A percentile compares a stretch with the other conserved stretches of the same genome.
Conservation (phyloP, 495 filamentous ascomycete genomes). For the Trypethelium eluteriae region DNA sequence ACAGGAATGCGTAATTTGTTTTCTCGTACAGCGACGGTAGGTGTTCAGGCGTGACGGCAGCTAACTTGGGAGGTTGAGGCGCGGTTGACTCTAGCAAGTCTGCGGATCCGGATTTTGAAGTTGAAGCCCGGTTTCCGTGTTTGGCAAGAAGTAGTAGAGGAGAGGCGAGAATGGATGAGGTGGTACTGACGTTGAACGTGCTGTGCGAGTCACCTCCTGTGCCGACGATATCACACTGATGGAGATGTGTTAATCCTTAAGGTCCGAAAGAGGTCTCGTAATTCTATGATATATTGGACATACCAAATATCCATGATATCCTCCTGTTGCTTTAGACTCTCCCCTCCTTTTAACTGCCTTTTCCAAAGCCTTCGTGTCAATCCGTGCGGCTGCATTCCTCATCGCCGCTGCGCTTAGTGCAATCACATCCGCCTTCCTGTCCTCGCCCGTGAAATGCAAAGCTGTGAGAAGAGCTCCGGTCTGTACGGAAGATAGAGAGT, state of each 20-base stretch:
- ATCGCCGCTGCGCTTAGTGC: constrained; percentile 63
- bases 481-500: constrained; percentile 74
- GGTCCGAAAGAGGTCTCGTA: neutral
- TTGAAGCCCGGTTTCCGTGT: constrained; percentile 93
- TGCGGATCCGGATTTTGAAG: constrained; percentile 89
- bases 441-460: constrained; percentile 76
- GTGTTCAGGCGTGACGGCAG: constrained; percentile 60
- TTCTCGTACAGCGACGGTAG: constrained; percentile 60
- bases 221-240: constrained; percentile 89
- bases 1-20: constrained; percentile 91
- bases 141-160: constrained; percentile 76
- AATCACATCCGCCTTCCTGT: constrained; percentile 71
- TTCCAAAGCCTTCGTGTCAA: constrained; percentile 53
- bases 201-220: constrained; percentile 94
- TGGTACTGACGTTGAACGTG: constrained; percentile 96
- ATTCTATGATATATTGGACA: constrained; percentile 12
- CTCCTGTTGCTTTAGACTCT: constrained; percentile 48
- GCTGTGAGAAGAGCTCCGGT: constrained; percentile 76
- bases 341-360: constrained; percentile 50
- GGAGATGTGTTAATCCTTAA: neutral
- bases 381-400: constrained; percentile 58
- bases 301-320: constrained; percentile 47
- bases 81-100: constrained; percentile 69
- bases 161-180: constrained; percentile 84
- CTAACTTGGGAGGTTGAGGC: constrained; percentile 63